Evolutionary conservation across 768 basidiomycete species (phyloP).

Genomic region (Mycena capillaripes): DNA sequence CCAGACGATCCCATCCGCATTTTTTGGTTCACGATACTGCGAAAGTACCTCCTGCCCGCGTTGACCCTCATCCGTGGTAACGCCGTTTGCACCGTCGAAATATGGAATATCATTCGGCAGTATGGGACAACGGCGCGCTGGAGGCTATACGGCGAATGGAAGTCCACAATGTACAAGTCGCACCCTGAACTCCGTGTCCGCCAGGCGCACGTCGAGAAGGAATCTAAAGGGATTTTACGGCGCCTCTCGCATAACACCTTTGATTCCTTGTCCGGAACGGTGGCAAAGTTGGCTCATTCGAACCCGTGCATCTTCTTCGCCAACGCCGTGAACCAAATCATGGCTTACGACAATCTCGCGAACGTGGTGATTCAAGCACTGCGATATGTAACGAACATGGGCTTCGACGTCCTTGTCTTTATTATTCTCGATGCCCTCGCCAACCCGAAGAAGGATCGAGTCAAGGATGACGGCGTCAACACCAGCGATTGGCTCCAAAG

Average conservation of each 20-base stretch:
- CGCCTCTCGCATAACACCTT: constrained; percentile 89
- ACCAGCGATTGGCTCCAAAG: constrained; percentile 93
- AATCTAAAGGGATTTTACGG: constrained; percentile 90
- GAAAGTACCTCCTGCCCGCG: constrained; percentile 87
- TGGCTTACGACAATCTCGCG: constrained; percentile 96
- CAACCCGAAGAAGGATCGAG: constrained; percentile 82
- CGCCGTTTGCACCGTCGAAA: constrained; percentile 89
- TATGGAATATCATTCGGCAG: constrained; percentile 90
- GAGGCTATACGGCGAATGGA: constrained; percentile 97
- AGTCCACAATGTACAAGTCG: constrained; percentile 74
- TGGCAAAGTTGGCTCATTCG: constrained; percentile 94
- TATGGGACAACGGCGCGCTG: constrained; percentile 88
- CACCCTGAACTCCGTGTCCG: constrained; percentile 87
- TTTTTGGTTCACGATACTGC: constrained; percentile 90
- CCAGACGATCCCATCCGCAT: constrained; percentile 70
- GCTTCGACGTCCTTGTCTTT: constrained; percentile 93
- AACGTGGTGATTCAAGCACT: constrained; percentile 91
- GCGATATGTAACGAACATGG: constrained; percentile 91
- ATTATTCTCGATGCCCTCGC: constrained; percentile 90
- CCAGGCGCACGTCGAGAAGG: constrained; percentile 85
- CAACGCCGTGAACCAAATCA: constrained; percentile 92
- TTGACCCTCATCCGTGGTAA: constrained; percentile 88
- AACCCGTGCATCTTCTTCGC: constrained; percentile 94
- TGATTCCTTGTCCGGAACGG: constrained; percentile 86
- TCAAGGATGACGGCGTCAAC: constrained; percentile 94